A percentile compares a stretch with the other conserved stretches of the same genome.
phyloP scores from a whole-genome alignment of 192 early-diverging fungal genomes.

The Mortierella alpina region DNA sequence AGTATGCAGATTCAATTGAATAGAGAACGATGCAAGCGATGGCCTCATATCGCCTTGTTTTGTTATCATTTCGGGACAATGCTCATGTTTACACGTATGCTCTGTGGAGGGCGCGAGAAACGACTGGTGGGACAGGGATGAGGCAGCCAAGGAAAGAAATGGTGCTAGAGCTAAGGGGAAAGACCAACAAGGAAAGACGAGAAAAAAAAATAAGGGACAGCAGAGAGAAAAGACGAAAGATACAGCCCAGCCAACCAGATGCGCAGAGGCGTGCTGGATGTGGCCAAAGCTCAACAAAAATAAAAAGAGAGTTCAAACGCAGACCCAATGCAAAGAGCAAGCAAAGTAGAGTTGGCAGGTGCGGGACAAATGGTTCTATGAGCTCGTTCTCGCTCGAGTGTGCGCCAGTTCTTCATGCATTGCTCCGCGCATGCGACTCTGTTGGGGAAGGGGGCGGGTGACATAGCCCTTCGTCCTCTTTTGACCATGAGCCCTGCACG shows the following conservation, averaged over 20 bases:
- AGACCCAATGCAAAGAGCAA: not conserved
- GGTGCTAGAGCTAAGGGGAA: slow-evolving; percentile 1
- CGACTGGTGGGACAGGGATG: not conserved
- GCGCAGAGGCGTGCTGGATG: slow-evolving; percentile 3
- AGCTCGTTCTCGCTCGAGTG: not conserved
- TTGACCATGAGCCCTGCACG: not conserved
- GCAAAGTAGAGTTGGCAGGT: not conserved
- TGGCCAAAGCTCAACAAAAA: slow-evolving; percentile 45
- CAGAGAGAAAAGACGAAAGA: not conserved
- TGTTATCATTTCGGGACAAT: too few relatives aligned
- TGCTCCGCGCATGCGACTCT: too few relatives aligned
- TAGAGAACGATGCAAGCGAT: too few relatives aligned
- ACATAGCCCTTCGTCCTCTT: not conserved
- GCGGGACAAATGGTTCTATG: not conserved
- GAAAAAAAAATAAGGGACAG: not conserved
- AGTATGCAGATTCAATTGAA: too few relatives aligned
- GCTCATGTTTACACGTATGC: not conserved
- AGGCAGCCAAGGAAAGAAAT: not conserved
- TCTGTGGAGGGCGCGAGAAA: not conserved
- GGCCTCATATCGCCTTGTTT: too few relatives aligned
- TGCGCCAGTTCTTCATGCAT: too few relatives aligned
- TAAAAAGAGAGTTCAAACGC: not conserved
- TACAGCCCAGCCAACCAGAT: slow-evolving; percentile 5
- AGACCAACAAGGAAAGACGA: not conserved
- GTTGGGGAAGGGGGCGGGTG: not conserved